Base-by-base conservation (phyloP, 2,329 filamentous ascomycete genomes). In the Plectosphaerella plurivora region DNA sequence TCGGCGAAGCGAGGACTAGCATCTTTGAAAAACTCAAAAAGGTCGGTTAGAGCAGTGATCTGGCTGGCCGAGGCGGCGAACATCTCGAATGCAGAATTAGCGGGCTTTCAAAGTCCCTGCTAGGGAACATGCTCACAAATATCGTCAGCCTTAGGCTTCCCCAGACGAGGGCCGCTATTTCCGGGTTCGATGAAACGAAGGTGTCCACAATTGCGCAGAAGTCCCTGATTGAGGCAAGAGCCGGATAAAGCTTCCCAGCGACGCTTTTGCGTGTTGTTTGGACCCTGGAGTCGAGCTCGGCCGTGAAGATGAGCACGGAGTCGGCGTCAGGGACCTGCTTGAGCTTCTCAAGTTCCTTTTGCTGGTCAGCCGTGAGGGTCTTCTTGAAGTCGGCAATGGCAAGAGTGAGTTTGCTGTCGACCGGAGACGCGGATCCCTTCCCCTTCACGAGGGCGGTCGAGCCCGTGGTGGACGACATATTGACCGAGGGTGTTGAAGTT, bases 71-170 rank as follows among this genome's bases (percentile, higher is more conserved):
- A n/a, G n/a, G n/a, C n/a, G n/a, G n/a, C n/a, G n/a, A n/a, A n/a
- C n/a, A n/a, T 67, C 47, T 72, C 68, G 35, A 71, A 75, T 50
- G 73, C 74, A 1, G 69, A 68, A 28, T 64, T 50, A 68, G 72
- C 33, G 28, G 28, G 2, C 1, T 28, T 35, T 11, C n/a, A n/a
- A n/a, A 44, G n/a, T 16, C 3, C n/a, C 3, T 20, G 18, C 16
- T 10, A 44, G 10, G 33, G 8, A 36, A 36, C 33, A 20, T 49
- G 5, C 60, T 53, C 53, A 69, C 66, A 53, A 67, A 61, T 51
- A 75, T 61, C 24, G 72, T 67, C 20, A 76, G 53, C 56, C 69
- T 71, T 4, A 75, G 58, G 49, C 68, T 72, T 7, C 73, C 73
- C 73, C 71, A 76, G 33, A 76, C 62, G 4, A 74, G 59, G 5